Percentiles rank a stretch among this genome's conserved stretches.
Evolutionary conservation across 106 monocot genomes (phyloP).

Genomic region (Dactylorhiza incarnata): DNA sequence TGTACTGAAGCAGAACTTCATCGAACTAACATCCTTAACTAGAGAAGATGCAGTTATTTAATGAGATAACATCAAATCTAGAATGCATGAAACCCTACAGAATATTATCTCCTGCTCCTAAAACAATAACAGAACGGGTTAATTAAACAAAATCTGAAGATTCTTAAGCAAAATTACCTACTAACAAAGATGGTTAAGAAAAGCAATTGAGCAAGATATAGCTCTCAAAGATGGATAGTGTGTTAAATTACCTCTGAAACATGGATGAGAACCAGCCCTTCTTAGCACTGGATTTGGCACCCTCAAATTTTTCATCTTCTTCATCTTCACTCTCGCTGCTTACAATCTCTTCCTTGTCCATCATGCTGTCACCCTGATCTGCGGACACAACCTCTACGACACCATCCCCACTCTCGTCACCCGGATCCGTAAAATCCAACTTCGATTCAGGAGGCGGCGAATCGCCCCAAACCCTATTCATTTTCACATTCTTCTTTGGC

Average conservation of each 20-base stretch:
- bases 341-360: constrained; percentile 80
- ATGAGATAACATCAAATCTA: background rate
- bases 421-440: constrained; percentile 84
- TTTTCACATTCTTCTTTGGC: constrained; percentile 65
- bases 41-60: background rate
- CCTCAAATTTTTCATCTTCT: constrained; percentile 49
- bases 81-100: background rate
- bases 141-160: background rate
- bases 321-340: constrained; percentile 87
- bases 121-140: background rate
- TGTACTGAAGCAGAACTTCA: too few species aligned
- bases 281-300: constrained; percentile 34
- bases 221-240: background rate
- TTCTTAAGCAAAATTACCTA: background rate
- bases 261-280: constrained; percentile 94
- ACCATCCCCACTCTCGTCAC: constrained; percentile 70
- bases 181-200: background rate
- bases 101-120: background rate
- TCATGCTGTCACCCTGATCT: constrained; percentile 87
- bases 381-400: constrained; percentile 37
- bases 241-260: constrained; percentile 59
- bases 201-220: background rate
- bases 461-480: constrained; percentile 95
- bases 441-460: constrained; percentile 31
- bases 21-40: too few species aligned